These are phyloP conservation scores for Tanacetum coccineum DNA, from an alignment of 129 eudicot genomes.

Conservation along the genomic window DNA sequence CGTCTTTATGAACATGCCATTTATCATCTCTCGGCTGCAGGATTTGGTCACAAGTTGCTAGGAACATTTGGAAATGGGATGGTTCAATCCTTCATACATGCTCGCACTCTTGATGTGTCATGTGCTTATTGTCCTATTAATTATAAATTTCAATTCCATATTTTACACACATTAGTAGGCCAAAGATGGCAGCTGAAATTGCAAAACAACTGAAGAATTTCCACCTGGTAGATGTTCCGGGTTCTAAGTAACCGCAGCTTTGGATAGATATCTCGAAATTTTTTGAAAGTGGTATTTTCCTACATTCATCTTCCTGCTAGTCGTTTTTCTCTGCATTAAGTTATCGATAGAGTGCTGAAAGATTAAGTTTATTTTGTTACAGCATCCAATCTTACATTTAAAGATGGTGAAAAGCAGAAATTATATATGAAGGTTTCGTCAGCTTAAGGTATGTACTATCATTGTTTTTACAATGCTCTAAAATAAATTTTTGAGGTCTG, in stretches of 20 bases:
- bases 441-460: conserved; percentile 39
- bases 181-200: conserved; percentile 50
- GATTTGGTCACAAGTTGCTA: conserved; percentile 94
- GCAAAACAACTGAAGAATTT: conserved; percentile 79
- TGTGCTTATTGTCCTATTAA: too few species aligned
- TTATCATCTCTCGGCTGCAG: conserved; percentile 88
- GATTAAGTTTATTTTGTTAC: conserved; percentile 30
- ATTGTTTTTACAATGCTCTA: too few species aligned
- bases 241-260: too few species aligned
- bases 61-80: conserved; percentile 90
- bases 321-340: background rate
- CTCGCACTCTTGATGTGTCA: conserved; percentile 63
- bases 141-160: background rate
- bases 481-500: too few species aligned
- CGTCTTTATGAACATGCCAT: conserved; percentile 57
- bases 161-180: conserved; percentile 69
- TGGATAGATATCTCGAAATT: too few species aligned
- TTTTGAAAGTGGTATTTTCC: too few species aligned
- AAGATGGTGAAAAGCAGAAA: conserved; percentile 55
- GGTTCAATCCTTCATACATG: conserved; percentile 93
- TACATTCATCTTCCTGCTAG: too few species aligned
- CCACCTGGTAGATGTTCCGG: conserved; percentile 76
- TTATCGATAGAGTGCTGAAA: conserved; percentile 1
- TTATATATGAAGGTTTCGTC: conserved; percentile 50
- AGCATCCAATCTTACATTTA: conserved; percentile 78